phyloP scores from a whole-genome alignment of 2,329 filamentous ascomycete genomes.

The Verticillium isaacii region DNA sequence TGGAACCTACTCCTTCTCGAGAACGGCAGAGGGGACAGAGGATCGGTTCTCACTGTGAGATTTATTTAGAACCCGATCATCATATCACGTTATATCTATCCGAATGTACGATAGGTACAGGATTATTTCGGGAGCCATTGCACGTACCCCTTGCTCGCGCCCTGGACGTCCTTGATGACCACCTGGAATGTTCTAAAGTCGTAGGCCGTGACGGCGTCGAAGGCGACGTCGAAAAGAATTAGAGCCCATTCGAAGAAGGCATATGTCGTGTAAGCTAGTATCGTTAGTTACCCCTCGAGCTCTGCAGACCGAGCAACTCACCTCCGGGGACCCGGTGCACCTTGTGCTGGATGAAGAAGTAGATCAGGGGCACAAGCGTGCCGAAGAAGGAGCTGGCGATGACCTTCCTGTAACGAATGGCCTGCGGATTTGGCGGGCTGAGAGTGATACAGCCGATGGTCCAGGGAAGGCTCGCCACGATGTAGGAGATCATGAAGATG shows the following conservation, averaged over 20 bases:
- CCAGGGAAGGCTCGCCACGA: constrained; percentile 93
- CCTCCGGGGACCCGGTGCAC: constrained; percentile 90
- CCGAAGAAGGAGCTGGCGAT: constrained; percentile 83
- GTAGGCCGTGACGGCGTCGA: constrained; percentile 89
- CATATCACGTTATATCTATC: constrained; percentile 23
- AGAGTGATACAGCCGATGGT: constrained; percentile 84
- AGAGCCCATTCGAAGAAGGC: constrained; percentile 97
- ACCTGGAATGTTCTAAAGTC: constrained; percentile 91
- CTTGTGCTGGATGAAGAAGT: constrained; percentile 99
- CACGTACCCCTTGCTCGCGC: constrained; percentile 96
- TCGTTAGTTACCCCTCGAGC: neutral
- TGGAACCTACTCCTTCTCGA: constrained; percentile 69
- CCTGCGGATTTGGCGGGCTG: constrained; percentile 76
- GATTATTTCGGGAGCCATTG: constrained; percentile 85
- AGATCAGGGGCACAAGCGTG: constrained; percentile 82
- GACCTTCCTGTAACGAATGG: constrained; percentile 85
- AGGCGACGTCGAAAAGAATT: constrained; percentile 90
- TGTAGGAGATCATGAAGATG: constrained; percentile 98
- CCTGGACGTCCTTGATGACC: constrained; percentile 82
- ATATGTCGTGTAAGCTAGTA: constrained; percentile 87
- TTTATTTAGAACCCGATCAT: constrained; percentile 29
- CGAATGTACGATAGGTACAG: constrained; percentile 25
- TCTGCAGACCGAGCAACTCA: constrained; percentile 37
- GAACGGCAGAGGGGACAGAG: constrained; percentile 40
- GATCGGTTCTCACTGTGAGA: constrained; percentile 41